phyloP scores from a whole-genome alignment of 2,329 filamentous ascomycete genomes.

The Elsinoe perseae region DNA sequence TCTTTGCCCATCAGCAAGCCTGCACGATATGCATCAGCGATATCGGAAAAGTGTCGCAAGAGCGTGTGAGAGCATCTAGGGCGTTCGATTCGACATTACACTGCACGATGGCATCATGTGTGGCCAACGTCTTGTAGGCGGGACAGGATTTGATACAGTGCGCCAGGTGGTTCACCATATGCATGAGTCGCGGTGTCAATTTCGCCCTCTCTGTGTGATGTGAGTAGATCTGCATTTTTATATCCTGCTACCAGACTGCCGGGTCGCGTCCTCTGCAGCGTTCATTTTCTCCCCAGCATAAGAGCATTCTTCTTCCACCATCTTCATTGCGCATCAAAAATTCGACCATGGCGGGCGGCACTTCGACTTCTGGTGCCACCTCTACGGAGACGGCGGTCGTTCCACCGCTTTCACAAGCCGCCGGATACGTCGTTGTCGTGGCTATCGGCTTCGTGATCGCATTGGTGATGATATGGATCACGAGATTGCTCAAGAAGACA shows the following conservation, averaged over 20 bases:
- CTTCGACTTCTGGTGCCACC: constrained; percentile 4
- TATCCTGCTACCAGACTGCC: neutral
- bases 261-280: neutral
- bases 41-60: neutral
- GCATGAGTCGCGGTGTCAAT: too few relatives aligned
- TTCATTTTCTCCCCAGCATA: too few relatives aligned
- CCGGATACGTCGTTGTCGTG: constrained; percentile 43
- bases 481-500: constrained; percentile 40
- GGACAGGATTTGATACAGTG: neutral
- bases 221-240: constrained; percentile 1
- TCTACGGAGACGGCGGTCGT: constrained; percentile 1
- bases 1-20: neutral
- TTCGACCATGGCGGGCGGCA: constrained; percentile 5
- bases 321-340: neutral
- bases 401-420: constrained; percentile 26
- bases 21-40: neutral
- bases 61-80: neutral
- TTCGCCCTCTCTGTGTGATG: too few relatives aligned
- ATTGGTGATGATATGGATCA: constrained; percentile 40
- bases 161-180: neutral
- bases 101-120: constrained; percentile 2
- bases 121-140: neutral
- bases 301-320: too few relatives aligned
- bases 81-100: neutral
- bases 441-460: constrained; percentile 44